These are phyloP conservation scores for Verticillium zaregamsianum DNA, from an alignment of 2,329 filamentous ascomycete species.

Conservation along the genomic window DNA sequence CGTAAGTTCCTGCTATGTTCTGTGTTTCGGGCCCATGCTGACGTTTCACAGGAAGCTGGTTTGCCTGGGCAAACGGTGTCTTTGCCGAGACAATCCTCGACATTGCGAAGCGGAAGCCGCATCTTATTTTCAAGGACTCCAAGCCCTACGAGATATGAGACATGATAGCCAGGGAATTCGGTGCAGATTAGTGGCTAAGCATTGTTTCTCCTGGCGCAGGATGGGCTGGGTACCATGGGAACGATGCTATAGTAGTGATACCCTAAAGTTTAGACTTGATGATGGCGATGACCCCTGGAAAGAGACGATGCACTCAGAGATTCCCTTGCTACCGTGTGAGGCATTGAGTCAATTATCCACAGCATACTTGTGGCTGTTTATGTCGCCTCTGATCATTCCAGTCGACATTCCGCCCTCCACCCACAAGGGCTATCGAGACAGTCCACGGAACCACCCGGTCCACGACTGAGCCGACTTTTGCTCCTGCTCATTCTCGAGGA, in stretches of 20 bases:
- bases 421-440: too few relatives aligned
- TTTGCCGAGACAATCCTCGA: slow-evolving; percentile 92
- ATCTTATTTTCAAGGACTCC: slow-evolving; percentile 70
- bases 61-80: slow-evolving; percentile 94
- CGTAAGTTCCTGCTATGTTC: slow-evolving; percentile 40
- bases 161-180: neutral
- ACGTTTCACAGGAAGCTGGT: slow-evolving; percentile 67
- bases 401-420: too few relatives aligned
- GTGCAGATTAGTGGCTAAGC: neutral
- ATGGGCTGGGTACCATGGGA: neutral
- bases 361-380: too few relatives aligned
- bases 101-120: slow-evolving; percentile 81
- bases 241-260: neutral
- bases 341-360: too few relatives aligned
- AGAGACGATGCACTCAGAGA: too few relatives aligned
- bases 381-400: too few relatives aligned
- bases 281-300: neutral
- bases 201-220: neutral
- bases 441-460: too few relatives aligned
- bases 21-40: slow-evolving; percentile 6
- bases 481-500: too few relatives aligned
- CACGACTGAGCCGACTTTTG: too few relatives aligned
- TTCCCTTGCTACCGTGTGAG: too few relatives aligned
- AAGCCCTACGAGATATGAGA: slow-evolving; percentile 51
- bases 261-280: neutral